Conservation (phyloP, 768 basidiomycete species). For the Amanita rubescens region DNA sequence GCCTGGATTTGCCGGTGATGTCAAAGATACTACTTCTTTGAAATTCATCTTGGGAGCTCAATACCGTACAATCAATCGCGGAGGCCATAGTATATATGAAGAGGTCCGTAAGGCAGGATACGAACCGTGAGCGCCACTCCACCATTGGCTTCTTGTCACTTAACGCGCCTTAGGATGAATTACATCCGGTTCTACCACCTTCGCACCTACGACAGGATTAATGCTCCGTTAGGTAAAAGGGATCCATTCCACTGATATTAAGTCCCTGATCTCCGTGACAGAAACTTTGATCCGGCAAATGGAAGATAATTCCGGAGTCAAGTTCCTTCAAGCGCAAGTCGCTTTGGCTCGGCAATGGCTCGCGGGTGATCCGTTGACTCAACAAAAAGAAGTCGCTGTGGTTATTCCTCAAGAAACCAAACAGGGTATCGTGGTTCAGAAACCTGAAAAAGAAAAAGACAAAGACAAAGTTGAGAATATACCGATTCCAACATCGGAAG, state of each 20-base stretch:
- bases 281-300: conserved; percentile 53
- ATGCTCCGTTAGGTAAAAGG: conserved; percentile 55
- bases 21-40: conserved; percentile 55
- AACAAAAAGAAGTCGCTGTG: conserved; percentile 49
- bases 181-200: conserved; percentile 93
- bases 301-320: conserved; percentile 69
- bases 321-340: conserved; percentile 80
- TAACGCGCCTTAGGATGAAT: conserved; percentile 42
- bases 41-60: conserved; percentile 87
- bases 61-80: conserved; percentile 85
- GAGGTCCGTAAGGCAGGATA: conserved; percentile 67
- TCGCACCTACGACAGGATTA: conserved; percentile 85
- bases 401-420: conserved; percentile 44
- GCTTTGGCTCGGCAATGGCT: conserved; percentile 78
- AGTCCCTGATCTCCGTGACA: neutral
- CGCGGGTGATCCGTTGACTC: conserved; percentile 34
- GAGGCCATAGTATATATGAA: conserved; percentile 82
- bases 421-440: conserved; percentile 45
- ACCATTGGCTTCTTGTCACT: neutral
- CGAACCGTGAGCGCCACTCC: conserved; percentile 56
- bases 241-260: neutral
- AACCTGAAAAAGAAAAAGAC: conserved; percentile 46
- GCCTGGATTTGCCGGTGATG: conserved; percentile 81
- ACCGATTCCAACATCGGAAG: conserved; percentile 53
- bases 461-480: conserved; percentile 61